These are phyloP conservation scores for Cutaneotrichosporon daszewskae DNA, from an alignment of 1,284 basidiomycete species.

Conservation along the genomic window DNA sequence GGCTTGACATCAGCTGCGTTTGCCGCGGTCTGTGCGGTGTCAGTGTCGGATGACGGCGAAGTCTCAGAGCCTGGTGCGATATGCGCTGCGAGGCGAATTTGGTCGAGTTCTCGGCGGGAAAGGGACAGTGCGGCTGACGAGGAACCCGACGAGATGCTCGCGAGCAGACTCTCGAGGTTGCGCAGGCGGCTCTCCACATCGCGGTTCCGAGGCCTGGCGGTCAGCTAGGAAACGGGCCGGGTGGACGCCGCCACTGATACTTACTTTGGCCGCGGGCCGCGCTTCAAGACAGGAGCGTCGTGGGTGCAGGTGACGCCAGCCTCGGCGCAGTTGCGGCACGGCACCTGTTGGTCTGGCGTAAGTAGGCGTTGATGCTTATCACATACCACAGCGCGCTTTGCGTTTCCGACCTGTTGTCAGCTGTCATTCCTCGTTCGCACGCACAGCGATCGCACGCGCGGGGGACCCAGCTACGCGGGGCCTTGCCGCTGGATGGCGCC, in stretches of 20 bases:
- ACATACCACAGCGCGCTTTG: slow-evolving; percentile 32
- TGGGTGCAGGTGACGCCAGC: slow-evolving; percentile 27
- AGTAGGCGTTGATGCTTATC: neutral
- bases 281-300: slow-evolving; percentile 30
- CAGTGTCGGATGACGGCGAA: slow-evolving; percentile 12
- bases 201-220: slow-evolving; percentile 19
- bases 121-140: slow-evolving; percentile 18
- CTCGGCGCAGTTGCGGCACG: slow-evolving; percentile 28
- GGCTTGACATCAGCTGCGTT: no score
- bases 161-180: slow-evolving; percentile 28
- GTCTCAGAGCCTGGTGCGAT: slow-evolving; percentile 22
- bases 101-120: slow-evolving; percentile 23
- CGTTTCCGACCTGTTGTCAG: slow-evolving; percentile 23
- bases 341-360: slow-evolving; percentile 24
- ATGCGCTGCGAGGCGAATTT: slow-evolving; percentile 26
- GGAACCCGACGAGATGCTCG: slow-evolving; percentile 22
- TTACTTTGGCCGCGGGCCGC: slow-evolving; percentile 30
- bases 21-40: neutral
- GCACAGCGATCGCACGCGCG: slow-evolving; percentile 28
- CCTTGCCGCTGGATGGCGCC: slow-evolving; percentile 20
- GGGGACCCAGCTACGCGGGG: slow-evolving; percentile 22
- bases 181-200: slow-evolving; percentile 27
- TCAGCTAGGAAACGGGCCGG: slow-evolving; percentile 1
- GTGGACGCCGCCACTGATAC: slow-evolving; percentile 1
- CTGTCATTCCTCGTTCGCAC: slow-evolving; percentile 5